phyloP scores from a whole-genome alignment of 1,284 basidiomycete species.

The Volvariella surrecta region DNA sequence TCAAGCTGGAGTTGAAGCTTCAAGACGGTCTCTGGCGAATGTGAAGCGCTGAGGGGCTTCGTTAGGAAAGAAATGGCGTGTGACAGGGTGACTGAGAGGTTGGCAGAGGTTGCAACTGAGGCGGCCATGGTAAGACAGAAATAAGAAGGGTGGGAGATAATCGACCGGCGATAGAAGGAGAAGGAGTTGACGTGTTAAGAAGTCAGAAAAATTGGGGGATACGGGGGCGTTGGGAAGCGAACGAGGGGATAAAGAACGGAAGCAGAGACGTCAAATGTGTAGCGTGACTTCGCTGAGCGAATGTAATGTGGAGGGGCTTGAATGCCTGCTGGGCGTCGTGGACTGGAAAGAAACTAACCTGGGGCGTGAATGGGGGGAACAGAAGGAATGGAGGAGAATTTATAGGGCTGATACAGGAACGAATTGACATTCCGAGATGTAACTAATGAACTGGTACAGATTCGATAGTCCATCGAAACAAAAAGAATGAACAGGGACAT shows the following conservation, averaged over 20 bases:
- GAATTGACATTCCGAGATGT: no score
- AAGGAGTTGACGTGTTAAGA: slow-evolving; percentile 10
- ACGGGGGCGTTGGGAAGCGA: slow-evolving; percentile 5
- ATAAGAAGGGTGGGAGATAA: slow-evolving; percentile 17
- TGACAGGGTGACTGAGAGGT: slow-evolving; percentile 56
- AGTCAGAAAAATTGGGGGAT: slow-evolving; percentile 7
- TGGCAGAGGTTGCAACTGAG: slow-evolving; percentile 31
- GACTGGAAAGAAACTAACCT: no score
- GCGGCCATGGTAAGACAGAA: slow-evolving; percentile 31
- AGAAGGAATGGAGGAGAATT: no score
- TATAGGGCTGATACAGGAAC: no score
- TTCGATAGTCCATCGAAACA: no score
- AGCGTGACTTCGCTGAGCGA: no score
- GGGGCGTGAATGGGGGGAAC: no score
- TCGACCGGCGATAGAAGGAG: slow-evolving; percentile 66
- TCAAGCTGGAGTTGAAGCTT: slow-evolving; percentile 64
- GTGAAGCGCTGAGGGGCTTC: slow-evolving; percentile 44
- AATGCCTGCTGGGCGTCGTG: no score
- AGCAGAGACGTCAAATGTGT: slow-evolving; percentile 3
- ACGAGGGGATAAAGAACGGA: neutral
- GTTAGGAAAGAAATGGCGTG: slow-evolving; percentile 68
- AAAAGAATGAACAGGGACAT: no score
- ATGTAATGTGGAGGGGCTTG: no score
- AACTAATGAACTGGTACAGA: no score
- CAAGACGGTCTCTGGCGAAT: slow-evolving; percentile 49